A percentile compares a stretch with the other conserved stretches of the same genome.
Conservation (phyloP, 1,284 basidiomycete genomes). For the Meripilus lineatus region DNA sequence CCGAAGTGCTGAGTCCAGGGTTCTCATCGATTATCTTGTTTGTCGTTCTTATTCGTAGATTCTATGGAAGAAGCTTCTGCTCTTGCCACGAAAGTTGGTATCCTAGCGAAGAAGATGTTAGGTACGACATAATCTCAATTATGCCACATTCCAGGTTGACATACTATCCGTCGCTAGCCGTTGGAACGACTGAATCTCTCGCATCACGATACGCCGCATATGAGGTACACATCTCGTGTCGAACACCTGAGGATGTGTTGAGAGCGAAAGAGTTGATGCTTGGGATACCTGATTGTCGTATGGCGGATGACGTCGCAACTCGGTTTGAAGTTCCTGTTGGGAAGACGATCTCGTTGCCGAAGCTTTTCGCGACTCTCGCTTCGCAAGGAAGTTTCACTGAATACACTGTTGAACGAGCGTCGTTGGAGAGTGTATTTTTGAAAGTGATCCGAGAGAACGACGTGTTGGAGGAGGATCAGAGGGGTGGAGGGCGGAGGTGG, state of each 20-base stretch:
- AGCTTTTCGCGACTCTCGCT: slow-evolving; percentile 52
- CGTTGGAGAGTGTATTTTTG: slow-evolving; percentile 68
- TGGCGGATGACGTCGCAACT: slow-evolving; percentile 72
- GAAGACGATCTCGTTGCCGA: slow-evolving; percentile 41
- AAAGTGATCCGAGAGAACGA: slow-evolving; percentile 68
- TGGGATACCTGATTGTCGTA: slow-evolving; percentile 56
- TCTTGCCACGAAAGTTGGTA: slow-evolving; percentile 68
- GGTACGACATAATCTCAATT: too few relatives aligned
- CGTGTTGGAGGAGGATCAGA: slow-evolving; percentile 49
- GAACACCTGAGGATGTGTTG: slow-evolving; percentile 51
- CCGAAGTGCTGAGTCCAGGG: too few relatives aligned
- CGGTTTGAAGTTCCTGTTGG: slow-evolving; percentile 71
- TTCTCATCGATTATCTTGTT: too few relatives aligned
- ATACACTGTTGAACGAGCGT: slow-evolving; percentile 65
- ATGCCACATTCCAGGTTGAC: background rate
- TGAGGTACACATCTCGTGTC: slow-evolving; percentile 73
- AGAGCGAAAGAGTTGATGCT: slow-evolving; percentile 58
- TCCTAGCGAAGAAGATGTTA: slow-evolving; percentile 63
- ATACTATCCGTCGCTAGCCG: slow-evolving; percentile 33
- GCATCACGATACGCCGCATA: slow-evolving; percentile 67
- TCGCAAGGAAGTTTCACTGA: slow-evolving; percentile 50
- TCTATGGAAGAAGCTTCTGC: slow-evolving; percentile 84
- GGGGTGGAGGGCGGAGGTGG: slow-evolving; percentile 21
- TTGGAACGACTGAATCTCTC: slow-evolving; percentile 64
- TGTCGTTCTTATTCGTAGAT: slow-evolving; percentile 32